These are phyloP conservation scores for Suillus placidus DNA, from an alignment of 768 basidiomycete genomes.

Conservation along the genomic window DNA sequence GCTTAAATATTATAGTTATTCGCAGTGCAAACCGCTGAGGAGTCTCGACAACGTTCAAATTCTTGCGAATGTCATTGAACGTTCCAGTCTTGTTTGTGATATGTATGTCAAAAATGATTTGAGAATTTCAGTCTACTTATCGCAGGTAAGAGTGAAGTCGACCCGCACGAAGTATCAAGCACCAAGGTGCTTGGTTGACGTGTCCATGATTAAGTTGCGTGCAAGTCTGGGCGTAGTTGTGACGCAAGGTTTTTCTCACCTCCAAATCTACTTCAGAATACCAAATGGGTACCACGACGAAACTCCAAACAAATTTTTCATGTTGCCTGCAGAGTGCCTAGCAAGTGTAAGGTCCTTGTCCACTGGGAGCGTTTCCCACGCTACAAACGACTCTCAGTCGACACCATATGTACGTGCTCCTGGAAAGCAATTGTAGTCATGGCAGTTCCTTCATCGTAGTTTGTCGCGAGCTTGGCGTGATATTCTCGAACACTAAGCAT, in stretches of 20 bases:
- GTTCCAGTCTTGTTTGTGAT: no score
- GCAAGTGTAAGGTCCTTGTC: neutral
- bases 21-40: neutral
- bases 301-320: neutral
- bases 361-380: neutral
- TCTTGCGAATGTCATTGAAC: neutral
- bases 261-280: neutral
- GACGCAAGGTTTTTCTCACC: neutral
- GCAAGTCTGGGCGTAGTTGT: neutral
- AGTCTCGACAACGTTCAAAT: neutral
- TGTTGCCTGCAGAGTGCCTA: neutral
- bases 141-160: no score
- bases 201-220: neutral
- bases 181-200: no score
- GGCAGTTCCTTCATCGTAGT: neutral
- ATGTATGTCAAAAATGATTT: no score
- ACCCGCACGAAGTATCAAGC: no score
- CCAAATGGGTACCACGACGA: neutral
- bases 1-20: no score
- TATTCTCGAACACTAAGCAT: constrained; percentile 2
- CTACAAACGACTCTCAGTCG: neutral
- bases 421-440: neutral
- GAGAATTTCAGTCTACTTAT: no score
- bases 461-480: neutral
- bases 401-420: neutral